Evolutionary conservation across 495 filamentous ascomycete genomes (phyloP), one percentile per base, ranked within the genome.

Genomic region (Gamarada debralockiae): DNA sequence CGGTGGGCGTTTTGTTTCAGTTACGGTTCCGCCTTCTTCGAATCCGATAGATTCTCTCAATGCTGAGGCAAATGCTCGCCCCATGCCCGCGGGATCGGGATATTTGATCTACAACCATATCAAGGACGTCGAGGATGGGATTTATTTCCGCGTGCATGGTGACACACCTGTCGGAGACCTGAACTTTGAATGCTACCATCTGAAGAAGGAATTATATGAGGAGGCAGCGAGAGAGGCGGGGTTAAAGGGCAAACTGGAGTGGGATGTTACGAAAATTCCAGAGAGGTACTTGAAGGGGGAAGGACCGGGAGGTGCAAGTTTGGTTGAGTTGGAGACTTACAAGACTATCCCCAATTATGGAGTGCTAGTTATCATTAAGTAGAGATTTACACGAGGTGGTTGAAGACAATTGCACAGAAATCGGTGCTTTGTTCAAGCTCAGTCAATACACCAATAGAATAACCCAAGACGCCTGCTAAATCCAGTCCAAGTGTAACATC

Each of bases 1-100:
- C 4, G 65, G 66, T 1, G 66, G 67, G 21, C 53, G 49, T 31
- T 71, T 73, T 42, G 57, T 72, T 14, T 62, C 51, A 10, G 47
- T 73, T 17, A 67, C 62, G 24, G 57, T 59, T 8, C 53, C 33
- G 3, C 62, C 62, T 21, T 48, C 51, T 18, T 43, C 18, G 13
- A 46, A 56, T 27, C 38, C 40, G 14, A 45, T 52, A 21, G 50
- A 21, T 44, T 45, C 38, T 21, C 10, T 52, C 24, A 34, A 52
- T 34, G 38, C 50, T 13, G 39, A 44, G 15, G 25, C 36, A n/a
- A 45, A 43, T 21, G 39, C 50, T 36, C 39, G 50, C 18, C 51
- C 42, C 9, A 42, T 48, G 48, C 56, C 56, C 7, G 41, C 9
- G 12, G 52, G 40, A 14, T 50, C 52, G 31, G 56, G 56, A 20